A percentile compares a stretch with the other conserved stretches of the same genome.
phyloP scores from a whole-genome alignment of 441 rosid species.

The Erodium trifolium region DNA sequence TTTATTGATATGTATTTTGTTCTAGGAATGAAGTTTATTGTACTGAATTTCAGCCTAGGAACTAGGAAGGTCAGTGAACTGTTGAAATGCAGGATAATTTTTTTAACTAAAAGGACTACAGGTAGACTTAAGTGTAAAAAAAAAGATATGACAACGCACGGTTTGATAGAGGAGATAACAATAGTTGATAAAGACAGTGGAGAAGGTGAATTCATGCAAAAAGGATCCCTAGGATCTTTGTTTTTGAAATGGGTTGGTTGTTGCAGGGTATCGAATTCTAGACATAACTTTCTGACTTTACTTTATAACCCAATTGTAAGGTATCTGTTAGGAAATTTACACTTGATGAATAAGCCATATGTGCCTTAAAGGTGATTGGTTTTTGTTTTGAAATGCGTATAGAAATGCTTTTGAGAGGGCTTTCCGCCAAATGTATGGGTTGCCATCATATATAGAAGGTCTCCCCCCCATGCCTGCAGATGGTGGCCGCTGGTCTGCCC shows the following conservation, averaged over 20 bases:
- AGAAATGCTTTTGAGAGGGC: conserved; percentile 73
- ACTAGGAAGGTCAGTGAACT: too few relatives aligned
- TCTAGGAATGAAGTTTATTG: background rate
- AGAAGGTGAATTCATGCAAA: background rate
- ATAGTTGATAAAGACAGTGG: background rate
- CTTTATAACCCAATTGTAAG: conserved; percentile 2
- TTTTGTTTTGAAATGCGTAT: conserved; percentile 24
- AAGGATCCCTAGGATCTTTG: background rate
- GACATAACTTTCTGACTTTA: background rate
- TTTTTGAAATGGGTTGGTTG: background rate
- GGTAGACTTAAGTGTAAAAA: background rate
- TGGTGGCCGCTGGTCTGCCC: conserved; percentile 83
- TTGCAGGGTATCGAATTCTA: background rate
- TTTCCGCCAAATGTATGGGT: conserved; percentile 69
- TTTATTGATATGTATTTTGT: background rate
- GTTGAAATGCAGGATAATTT: too few relatives aligned
- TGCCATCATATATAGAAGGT: conserved; percentile 63
- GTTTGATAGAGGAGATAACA: background rate
- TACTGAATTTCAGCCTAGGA: background rate
- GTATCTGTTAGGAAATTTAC: background rate
- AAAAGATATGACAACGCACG: background rate
- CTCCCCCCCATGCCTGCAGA: conserved; percentile 97
- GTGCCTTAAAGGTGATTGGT: background rate
- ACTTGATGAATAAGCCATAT: conserved; percentile 8
- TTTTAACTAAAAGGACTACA: too few relatives aligned